phyloP scores from a whole-genome alignment of 2,329 filamentous ascomycete genomes.

The Cladosporium sp. region DNA sequence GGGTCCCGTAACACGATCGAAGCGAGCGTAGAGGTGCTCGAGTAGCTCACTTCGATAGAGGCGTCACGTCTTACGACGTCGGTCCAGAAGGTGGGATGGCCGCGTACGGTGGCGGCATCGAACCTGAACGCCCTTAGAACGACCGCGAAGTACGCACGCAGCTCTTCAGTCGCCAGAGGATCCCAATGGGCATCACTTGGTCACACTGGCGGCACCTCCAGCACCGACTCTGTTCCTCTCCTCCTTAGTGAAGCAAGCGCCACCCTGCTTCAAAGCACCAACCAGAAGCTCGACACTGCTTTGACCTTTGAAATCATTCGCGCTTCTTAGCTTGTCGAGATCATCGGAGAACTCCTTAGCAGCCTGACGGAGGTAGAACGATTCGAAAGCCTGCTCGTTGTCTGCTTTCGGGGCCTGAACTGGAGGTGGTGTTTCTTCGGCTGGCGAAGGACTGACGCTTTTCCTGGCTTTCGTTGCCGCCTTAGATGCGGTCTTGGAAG shows the following conservation, averaged over 20 bases:
- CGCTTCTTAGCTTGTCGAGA: constrained; percentile 66
- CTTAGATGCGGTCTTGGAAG: neutral
- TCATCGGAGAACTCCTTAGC: constrained; percentile 73
- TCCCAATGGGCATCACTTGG: neutral
- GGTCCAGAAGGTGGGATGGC: neutral
- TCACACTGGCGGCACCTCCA: neutral
- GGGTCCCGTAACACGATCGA: neutral
- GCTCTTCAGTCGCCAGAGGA: neutral
- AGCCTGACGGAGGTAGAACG: constrained; percentile 68
- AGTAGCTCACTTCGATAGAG: neutral
- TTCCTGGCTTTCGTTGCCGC: neutral
- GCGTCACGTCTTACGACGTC: neutral
- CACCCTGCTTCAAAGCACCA: constrained; percentile 67
- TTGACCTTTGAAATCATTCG: constrained; percentile 69
- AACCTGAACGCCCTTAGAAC: neutral
- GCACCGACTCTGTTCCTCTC: constrained; percentile 48
- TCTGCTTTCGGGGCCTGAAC: constrained; percentile 18
- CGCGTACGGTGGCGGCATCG: neutral
- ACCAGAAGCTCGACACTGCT: constrained; percentile 64
- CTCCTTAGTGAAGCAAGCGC: constrained; percentile 58
- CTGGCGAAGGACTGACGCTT: constrained; percentile 4
- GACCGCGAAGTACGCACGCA: neutral
- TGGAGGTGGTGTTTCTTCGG: constrained; percentile 9
- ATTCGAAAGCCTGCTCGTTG: constrained; percentile 51
- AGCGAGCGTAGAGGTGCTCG: neutral